Evolutionary conservation across 1,139 yeast species (phyloP).

Genomic region (Torulaspora pretoriensis): DNA sequence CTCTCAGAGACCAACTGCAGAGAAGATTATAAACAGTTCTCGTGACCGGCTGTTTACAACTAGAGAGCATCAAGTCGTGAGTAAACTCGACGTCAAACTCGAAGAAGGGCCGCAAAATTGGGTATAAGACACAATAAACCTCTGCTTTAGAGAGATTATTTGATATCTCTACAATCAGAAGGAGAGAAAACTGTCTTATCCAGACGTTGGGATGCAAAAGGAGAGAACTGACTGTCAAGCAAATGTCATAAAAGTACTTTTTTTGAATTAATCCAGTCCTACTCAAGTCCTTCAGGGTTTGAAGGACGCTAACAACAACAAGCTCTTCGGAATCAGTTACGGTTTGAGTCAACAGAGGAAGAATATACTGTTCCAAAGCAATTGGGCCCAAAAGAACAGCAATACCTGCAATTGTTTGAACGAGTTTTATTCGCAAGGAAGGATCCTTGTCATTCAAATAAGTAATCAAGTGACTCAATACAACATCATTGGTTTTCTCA

Average conservation of each 20-base stretch:
- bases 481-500: constrained; percentile 81
- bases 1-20: constrained; percentile 66
- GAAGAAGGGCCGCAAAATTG: constrained; percentile 72
- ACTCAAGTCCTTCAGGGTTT: constrained; percentile 57
- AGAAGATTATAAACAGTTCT: constrained; percentile 63
- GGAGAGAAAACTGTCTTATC: constrained; percentile 68
- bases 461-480: constrained; percentile 85
- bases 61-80: constrained; percentile 61
- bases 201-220: constrained; percentile 83
- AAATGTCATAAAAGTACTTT: constrained; percentile 48
- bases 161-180: constrained; percentile 59
- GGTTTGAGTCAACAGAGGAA: constrained; percentile 80
- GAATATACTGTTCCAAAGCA: constrained; percentile 79
- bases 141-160: constrained; percentile 70
- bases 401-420: constrained; percentile 70
- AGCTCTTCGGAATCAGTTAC: constrained; percentile 78
- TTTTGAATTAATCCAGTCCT: constrained; percentile 51
- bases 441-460: constrained; percentile 78
- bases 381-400: constrained; percentile 78
- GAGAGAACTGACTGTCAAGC: constrained; percentile 47
- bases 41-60: constrained; percentile 62
- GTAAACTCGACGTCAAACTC: constrained; percentile 69
- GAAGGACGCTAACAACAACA: constrained; percentile 72
- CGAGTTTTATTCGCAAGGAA: constrained; percentile 63
- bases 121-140: constrained; percentile 74